These are phyloP conservation scores for Penicillium tannophilum DNA, from an alignment of 495 filamentous ascomycete species.

Conservation along the genomic window DNA sequence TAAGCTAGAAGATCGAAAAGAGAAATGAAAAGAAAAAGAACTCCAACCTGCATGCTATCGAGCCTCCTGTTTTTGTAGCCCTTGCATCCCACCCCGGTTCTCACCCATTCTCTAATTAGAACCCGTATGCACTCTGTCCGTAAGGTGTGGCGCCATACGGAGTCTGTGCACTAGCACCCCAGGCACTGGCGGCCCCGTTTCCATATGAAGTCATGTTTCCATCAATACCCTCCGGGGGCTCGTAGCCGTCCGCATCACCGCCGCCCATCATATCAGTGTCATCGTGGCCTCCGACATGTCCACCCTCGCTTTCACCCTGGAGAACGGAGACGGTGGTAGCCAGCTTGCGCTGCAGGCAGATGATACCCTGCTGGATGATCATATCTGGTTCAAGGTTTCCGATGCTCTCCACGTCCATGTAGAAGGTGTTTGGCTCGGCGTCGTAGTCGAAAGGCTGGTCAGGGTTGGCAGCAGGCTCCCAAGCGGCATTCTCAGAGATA, in stretches of 20 bases:
- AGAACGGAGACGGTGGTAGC: constrained; percentile 80
- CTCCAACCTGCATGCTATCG: constrained; percentile 29
- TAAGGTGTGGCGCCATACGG: constrained; percentile 74
- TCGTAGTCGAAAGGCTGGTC: constrained; percentile 92
- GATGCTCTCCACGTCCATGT: constrained; percentile 88
- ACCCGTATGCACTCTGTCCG: constrained; percentile 59
- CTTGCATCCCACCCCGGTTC: constrained; percentile 4
- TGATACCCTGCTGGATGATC: constrained; percentile 86
- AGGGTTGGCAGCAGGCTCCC: constrained; percentile 74
- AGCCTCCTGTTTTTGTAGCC: constrained; percentile 15
- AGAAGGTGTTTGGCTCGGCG: constrained; percentile 80
- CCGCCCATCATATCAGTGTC: constrained; percentile 60
- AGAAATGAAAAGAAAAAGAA: constrained; percentile 16
- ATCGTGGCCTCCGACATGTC: constrained; percentile 50
- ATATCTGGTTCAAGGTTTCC: constrained; percentile 84
- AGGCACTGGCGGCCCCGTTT: constrained; percentile 60
- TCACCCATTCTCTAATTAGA: background rate
- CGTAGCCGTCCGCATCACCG: constrained; percentile 61
- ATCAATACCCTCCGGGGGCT: constrained; percentile 61
- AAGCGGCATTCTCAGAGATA: constrained; percentile 77
- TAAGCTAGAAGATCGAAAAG: constrained; percentile 13
- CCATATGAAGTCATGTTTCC: constrained; percentile 80
- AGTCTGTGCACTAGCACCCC: constrained; percentile 62
- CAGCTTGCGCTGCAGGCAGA: constrained; percentile 85
- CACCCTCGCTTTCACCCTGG: constrained; percentile 46